These are phyloP conservation scores for Candida morakotiae DNA, from an alignment of 805 yeast genomes.

Conservation along the genomic window DNA sequence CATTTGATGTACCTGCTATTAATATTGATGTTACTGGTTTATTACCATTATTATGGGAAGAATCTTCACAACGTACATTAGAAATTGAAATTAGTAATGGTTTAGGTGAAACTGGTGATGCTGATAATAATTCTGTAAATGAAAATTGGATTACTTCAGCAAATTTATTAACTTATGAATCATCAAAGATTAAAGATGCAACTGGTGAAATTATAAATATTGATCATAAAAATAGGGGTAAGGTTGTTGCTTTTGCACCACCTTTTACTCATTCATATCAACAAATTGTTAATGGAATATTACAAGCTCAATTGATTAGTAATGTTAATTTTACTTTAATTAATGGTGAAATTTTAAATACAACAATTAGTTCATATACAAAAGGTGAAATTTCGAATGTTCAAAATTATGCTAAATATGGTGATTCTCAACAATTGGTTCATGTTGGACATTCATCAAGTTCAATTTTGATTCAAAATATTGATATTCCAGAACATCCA, in stretches of 20 bases:
- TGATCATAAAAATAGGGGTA: constrained; percentile 20
- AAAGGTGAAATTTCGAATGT: constrained; percentile 32
- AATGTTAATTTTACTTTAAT: constrained; percentile 31
- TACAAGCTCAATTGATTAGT: constrained; percentile 29
- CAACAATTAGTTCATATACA: constrained; percentile 24
- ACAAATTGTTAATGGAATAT: constrained; percentile 37
- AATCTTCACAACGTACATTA: constrained; percentile 24
- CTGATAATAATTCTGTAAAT: constrained; percentile 25
- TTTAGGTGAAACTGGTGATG: constrained; percentile 27
- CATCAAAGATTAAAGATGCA: constrained; percentile 31
- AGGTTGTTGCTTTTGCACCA: constrained; percentile 29
- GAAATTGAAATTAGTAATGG: constrained; percentile 55
- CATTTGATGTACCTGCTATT: constrained; percentile 71
- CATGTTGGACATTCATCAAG: constrained; percentile 18
- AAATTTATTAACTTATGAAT: constrained; percentile 53
- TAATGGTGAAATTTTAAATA: constrained; percentile 32
- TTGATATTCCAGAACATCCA: constrained; percentile 6
- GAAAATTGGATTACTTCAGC: constrained; percentile 62
- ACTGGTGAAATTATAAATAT: constrained; percentile 34
- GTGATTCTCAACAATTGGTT: constrained; percentile 33
- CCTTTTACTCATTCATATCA: constrained; percentile 32
- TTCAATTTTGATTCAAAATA: constrained; percentile 20
- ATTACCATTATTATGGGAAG: constrained; percentile 63
- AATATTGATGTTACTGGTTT: constrained; percentile 68
- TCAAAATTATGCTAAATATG: constrained; percentile 34